phyloP scores from a whole-genome alignment of 2,329 filamentous ascomycete species.

The Fusarium pseudonygamai region DNA sequence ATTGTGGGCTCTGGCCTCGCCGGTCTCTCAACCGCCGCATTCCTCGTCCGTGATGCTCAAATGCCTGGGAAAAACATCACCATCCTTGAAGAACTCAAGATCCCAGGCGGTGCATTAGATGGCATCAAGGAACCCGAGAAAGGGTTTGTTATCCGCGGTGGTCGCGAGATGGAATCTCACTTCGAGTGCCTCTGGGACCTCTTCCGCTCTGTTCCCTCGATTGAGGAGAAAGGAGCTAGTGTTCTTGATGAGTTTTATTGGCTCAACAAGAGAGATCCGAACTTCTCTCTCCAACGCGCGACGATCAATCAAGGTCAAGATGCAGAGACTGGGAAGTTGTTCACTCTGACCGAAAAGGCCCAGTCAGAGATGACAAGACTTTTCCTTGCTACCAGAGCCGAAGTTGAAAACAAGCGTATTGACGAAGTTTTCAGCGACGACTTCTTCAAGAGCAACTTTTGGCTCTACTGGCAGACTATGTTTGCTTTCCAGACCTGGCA shows the following conservation, averaged over 20 bases:
- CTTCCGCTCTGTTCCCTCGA: slow-evolving; percentile 1
- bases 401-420: background rate
- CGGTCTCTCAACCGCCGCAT: background rate
- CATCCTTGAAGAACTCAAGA: background rate
- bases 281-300: background rate
- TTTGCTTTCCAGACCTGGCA: slow-evolving; percentile 5
- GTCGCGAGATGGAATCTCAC: slow-evolving; percentile 4
- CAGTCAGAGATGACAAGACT: background rate
- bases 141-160: background rate
- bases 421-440: background rate
- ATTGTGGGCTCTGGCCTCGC: background rate
- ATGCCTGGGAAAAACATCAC: slow-evolving; percentile 3
- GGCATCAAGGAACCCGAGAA: background rate
- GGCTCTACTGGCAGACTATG: slow-evolving; percentile 8
- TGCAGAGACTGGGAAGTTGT: background rate
- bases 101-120: background rate
- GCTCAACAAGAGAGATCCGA: slow-evolving; percentile 2
- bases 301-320: background rate
- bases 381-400: background rate
- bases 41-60: slow-evolving; percentile 4
- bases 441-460: slow-evolving; percentile 4
- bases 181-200: slow-evolving; percentile 3
- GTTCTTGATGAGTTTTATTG: slow-evolving; percentile 3
- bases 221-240: background rate
- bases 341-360: background rate